Conservation (phyloP, 768 basidiomycete genomes). For the Tremella fuciformis region DNA sequence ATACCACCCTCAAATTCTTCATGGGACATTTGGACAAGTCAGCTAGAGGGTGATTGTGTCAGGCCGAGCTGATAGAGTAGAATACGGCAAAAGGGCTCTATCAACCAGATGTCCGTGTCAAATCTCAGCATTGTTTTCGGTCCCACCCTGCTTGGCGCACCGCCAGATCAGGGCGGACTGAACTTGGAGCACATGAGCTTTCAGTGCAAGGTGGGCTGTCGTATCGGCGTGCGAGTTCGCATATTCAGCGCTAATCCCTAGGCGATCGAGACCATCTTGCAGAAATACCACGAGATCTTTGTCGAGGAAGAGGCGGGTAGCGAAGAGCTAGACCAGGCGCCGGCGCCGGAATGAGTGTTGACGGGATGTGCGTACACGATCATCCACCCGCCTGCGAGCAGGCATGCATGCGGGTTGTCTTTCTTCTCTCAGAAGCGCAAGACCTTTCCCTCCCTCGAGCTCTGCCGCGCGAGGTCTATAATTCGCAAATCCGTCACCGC, state of each 20-base stretch:
- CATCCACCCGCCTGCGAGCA: too few species aligned
- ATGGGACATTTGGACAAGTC: slow-evolving; percentile 90
- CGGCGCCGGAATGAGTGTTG: too few species aligned
- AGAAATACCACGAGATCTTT: slow-evolving; percentile 93
- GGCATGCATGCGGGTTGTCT: too few species aligned
- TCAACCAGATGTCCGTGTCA: slow-evolving; percentile 87
- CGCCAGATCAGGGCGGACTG: slow-evolving; percentile 53
- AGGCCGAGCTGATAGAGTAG: slow-evolving; percentile 53
- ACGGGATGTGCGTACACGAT: too few species aligned
- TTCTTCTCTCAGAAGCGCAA: too few species aligned
- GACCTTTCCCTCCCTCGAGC: too few species aligned
- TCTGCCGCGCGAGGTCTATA: too few species aligned
- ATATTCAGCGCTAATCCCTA: slow-evolving; percentile 52
- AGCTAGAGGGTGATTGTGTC: background rate
- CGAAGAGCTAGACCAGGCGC: too few species aligned
- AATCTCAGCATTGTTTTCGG: slow-evolving; percentile 97
- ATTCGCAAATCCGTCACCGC: too few species aligned
- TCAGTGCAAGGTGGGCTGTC: slow-evolving; percentile 53
- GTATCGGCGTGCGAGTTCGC: background rate
- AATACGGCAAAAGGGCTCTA: slow-evolving; percentile 67
- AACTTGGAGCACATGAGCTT: slow-evolving; percentile 55
- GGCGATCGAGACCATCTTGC: slow-evolving; percentile 93
- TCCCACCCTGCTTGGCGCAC: slow-evolving; percentile 86
- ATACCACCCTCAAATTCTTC: slow-evolving; percentile 92
- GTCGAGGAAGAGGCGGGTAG: slow-evolving; percentile 65